Percentiles rank a stretch among this genome's conserved stretches.
Conservation (phyloP, 768 basidiomycete genomes). For the Phylloporus scabripes region DNA sequence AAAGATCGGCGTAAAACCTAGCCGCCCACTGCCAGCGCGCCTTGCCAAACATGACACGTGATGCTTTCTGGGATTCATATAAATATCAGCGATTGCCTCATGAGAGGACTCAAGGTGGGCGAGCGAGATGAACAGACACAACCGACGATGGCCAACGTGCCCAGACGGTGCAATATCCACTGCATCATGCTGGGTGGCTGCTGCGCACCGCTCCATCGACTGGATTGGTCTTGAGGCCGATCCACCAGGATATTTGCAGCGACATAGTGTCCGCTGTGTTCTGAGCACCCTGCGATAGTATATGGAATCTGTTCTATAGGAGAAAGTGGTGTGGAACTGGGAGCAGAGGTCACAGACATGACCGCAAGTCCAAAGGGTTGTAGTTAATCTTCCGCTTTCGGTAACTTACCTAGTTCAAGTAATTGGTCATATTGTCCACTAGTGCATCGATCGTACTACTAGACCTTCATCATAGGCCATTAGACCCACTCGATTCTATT, state of each 20-base stretch:
- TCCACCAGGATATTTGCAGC: constrained; percentile 67
- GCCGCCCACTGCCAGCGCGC: constrained; percentile 31
- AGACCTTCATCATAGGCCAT: too few species aligned
- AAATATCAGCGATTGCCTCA: neutral
- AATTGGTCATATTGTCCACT: too few species aligned
- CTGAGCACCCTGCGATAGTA: constrained; percentile 54
- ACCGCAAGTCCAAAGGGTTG: neutral
- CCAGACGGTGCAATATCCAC: constrained; percentile 66
- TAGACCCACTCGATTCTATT: too few species aligned
- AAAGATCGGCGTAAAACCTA: neutral
- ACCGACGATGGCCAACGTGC: constrained; percentile 61
- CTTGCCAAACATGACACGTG: constrained; percentile 83
- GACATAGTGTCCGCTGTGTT: constrained; percentile 64
- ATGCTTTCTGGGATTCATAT: constrained; percentile 46
- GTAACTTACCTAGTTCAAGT: neutral
- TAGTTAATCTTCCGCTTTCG: neutral
- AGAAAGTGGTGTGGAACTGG: constrained; percentile 2
- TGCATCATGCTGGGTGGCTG: constrained; percentile 53
- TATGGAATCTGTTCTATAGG: constrained; percentile 36
- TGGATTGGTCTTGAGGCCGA: constrained; percentile 55
- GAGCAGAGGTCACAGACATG: constrained; percentile 8
- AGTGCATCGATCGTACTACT: too few species aligned
- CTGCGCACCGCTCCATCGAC: constrained; percentile 71
- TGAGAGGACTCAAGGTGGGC: too few species aligned
- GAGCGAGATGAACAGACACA: constrained; percentile 23